These are phyloP conservation scores for Acacia melanoxylon DNA, from an alignment of 306 rosid genomes.

Conservation along the genomic window DNA sequence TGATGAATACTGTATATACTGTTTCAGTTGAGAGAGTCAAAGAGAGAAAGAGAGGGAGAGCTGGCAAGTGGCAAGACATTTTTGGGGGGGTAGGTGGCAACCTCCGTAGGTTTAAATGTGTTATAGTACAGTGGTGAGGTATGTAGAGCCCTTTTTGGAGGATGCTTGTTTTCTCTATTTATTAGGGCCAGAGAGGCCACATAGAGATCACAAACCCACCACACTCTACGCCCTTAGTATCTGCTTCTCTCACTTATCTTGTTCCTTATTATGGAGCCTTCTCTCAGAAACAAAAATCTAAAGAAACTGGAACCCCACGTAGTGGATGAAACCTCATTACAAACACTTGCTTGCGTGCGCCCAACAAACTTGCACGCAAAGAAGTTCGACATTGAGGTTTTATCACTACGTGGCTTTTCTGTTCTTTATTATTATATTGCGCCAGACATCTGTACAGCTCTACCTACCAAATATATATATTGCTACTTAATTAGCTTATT, in stretches of 20 bases:
- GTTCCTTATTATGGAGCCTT: too few species aligned
- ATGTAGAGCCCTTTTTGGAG: too few species aligned
- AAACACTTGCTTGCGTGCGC: not conserved
- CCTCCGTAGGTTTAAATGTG: not conserved
- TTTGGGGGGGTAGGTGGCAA: not conserved
- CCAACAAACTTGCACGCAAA: not conserved
- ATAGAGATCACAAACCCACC: not conserved
- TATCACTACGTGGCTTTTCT: not conserved
- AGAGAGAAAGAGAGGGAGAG: not conserved
- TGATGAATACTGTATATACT: too few species aligned
- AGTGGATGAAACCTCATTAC: not conserved
- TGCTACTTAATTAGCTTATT: not conserved
- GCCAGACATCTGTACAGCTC: too few species aligned
- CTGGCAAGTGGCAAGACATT: not conserved
- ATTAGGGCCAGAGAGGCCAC: not conserved
- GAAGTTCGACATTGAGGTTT: not conserved
- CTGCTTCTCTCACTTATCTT: not conserved
- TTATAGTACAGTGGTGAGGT: too few species aligned
- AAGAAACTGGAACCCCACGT: not conserved
- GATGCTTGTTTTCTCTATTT: too few species aligned
- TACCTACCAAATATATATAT: too few species aligned
- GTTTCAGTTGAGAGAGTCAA: not conserved
- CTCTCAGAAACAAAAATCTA: not conserved
- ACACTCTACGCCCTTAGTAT: not conserved
- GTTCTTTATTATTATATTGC: not conserved